Base-by-base conservation (phyloP, 345 rosid genomes). In the Alliaria petiolata region DNA sequence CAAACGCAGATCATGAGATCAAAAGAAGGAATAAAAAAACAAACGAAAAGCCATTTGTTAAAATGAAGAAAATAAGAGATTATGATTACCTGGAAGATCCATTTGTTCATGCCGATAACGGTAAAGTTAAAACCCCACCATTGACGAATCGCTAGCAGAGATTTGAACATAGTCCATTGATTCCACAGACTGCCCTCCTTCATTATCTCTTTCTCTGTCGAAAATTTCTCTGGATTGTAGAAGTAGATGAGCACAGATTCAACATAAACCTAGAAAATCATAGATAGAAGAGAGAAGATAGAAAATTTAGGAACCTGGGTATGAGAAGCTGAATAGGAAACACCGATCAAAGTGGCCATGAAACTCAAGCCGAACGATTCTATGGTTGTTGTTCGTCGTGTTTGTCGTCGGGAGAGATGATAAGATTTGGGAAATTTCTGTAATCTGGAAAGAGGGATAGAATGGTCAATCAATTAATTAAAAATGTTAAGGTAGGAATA, bases 121-220 rank as follows among this genome's bases (percentile, higher is more conserved):
- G 96, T 85, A 19, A 95, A 96, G 60, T 95, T 95, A 84, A 91
- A 95, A 55, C 67, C 83, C 99, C 97, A 95, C 99, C 99, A 95
- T 19, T 95, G 99, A 50, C 88, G 39, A 76, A 95, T 95, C 14
- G 99, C 96, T 30, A 91, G 81, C 19, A 95, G 84, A 80, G 98
- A 95, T 95, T 95, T 95, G 76, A 91, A 40, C 57, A 88, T 63
- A 55, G 81, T 82, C 70, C 59, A 53, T 31, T 53, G 59, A 30
- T 53, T 36, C 58, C 58, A 53, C 5, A 53, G 11, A 53, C 59
- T 53, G 15, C 85, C 83, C 69, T 88, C 99, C 66, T 95, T 98
- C 96, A 91, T 53, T 36, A 52, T 52, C 33, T 90, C 43, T 54
- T 70, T 47, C 42, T 73, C 71, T 71, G 57, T 51, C 25, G 40